phyloP scores from a whole-genome alignment of 495 filamentous ascomycete genomes.

The Neurospora tetrasperma region DNA sequence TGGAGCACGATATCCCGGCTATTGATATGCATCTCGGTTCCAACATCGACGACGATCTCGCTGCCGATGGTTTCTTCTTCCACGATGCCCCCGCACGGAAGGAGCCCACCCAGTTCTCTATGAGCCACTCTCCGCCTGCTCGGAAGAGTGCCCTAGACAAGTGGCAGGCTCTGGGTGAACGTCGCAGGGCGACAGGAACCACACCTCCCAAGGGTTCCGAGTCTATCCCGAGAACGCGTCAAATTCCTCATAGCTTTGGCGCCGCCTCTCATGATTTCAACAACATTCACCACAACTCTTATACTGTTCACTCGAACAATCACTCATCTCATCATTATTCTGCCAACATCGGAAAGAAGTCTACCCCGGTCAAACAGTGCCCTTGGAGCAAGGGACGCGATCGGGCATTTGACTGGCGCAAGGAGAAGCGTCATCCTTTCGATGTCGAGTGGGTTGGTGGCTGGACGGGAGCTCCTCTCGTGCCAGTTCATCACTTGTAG shows the following conservation, averaged over 20 bases:
- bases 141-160: conserved; percentile 59
- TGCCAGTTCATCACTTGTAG: conserved; percentile 43
- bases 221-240: conserved; percentile 30
- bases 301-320: conserved; percentile 18
- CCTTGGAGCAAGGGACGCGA: conserved; percentile 40
- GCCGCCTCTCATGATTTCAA: conserved; percentile 23
- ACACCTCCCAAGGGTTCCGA: conserved; percentile 33
- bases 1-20: conserved; percentile 31
- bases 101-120: conserved; percentile 23
- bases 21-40: conserved; percentile 30
- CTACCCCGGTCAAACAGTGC: conserved; percentile 30
- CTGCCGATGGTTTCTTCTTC: conserved; percentile 58
- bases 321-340: conserved; percentile 12
- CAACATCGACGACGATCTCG: conserved; percentile 44
- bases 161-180: conserved; percentile 77
- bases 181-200: conserved; percentile 54
- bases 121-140: conserved; percentile 41
- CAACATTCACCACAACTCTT: conserved; percentile 15
- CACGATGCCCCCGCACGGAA: conserved; percentile 45
- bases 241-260: conserved; percentile 19
- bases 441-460: conserved; percentile 86
- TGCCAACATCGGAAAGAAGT: conserved; percentile 12
- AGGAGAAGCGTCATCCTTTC: conserved; percentile 52
- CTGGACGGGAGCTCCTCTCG: conserved; percentile 39
- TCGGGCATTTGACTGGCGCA: conserved; percentile 54